These are phyloP conservation scores for Umbelopsis sp. DNA, from an alignment of 192 early-diverging fungal species.

Conservation along the genomic window DNA sequence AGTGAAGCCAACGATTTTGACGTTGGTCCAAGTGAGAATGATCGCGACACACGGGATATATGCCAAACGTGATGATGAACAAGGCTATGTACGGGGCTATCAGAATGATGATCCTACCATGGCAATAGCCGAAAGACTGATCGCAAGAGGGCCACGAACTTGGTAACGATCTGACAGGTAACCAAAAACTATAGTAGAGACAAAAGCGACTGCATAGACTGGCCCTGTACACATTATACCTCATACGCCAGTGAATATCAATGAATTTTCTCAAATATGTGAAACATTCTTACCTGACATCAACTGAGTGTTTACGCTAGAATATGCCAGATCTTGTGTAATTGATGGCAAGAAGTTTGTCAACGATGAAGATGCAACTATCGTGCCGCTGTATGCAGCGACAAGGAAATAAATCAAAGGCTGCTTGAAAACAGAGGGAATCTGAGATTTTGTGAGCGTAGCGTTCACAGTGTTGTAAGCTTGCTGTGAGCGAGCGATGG, in stretches of 20 bases:
- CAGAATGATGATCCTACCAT: conserved; percentile 16
- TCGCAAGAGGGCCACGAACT: neutral
- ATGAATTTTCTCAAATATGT: conserved; percentile 1
- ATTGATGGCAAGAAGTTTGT: conserved; percentile 22
- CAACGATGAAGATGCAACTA: neutral
- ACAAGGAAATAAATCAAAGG: neutral
- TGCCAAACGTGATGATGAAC: conserved; percentile 7
- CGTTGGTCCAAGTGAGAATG: conserved; percentile 15
- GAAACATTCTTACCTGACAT: conserved; percentile 11
- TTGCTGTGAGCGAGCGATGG: neutral
- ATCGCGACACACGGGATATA: conserved; percentile 16
- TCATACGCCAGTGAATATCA: conserved; percentile 1
- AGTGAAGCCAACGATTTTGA: conserved; percentile 20
- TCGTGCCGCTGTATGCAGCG: neutral
- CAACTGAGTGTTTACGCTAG: conserved; percentile 14
- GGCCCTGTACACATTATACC: conserved; percentile 3
- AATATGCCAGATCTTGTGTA: conserved; percentile 18
- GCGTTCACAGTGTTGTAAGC: conserved; percentile 20
- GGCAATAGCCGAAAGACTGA: neutral
- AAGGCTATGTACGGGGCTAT: neutral
- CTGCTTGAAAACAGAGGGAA: conserved; percentile 1
- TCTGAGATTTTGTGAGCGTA: neutral
- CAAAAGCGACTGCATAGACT: conserved; percentile 16
- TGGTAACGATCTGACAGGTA: neutral
- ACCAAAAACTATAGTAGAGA: conserved; percentile 22